A percentile compares a stretch with the other conserved stretches of the same genome.
Conservation (phyloP, 148 eudicot species). For the Oxyria digyna region DNA sequence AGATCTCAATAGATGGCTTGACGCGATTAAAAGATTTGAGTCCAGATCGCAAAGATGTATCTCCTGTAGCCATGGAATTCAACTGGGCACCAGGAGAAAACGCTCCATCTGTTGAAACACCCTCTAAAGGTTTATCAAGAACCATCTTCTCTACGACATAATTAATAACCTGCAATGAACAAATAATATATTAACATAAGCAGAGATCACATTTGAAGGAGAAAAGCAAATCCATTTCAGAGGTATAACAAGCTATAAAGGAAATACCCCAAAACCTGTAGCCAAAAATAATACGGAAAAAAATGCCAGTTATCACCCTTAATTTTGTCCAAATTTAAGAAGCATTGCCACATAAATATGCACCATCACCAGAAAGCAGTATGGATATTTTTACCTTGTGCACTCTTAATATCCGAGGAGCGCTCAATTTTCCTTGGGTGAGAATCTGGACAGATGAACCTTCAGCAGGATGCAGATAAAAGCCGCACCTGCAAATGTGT, state of each 20-base stretch:
- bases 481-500: conserved; percentile 67
- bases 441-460: conserved; percentile 75
- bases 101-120: conserved; percentile 39
- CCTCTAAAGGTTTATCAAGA: conserved; percentile 66
- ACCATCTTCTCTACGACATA: conserved; percentile 87
- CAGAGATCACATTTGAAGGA: too few species aligned
- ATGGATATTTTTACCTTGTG: conserved; percentile 43
- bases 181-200: too few species aligned
- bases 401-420: conserved; percentile 96
- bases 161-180: conserved; percentile 54
- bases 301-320: background rate
- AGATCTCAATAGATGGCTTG: conserved; percentile 79
- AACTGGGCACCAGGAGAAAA: conserved; percentile 49
- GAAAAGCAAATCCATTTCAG: conserved; percentile 1
- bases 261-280: background rate
- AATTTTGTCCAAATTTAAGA: background rate
- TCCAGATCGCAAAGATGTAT: conserved; percentile 52
- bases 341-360: background rate
- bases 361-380: background rate
- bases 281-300: background rate
- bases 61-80: conserved; percentile 38
- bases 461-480: conserved; percentile 81
- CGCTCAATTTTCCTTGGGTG: conserved; percentile 95
- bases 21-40: conserved; percentile 69
- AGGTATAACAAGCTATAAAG: background rate